Percentiles rank a stretch among this genome's conserved stretches.
Evolutionary conservation across 768 basidiomycete species (phyloP).

Genomic region (Trametes villosa): DNA sequence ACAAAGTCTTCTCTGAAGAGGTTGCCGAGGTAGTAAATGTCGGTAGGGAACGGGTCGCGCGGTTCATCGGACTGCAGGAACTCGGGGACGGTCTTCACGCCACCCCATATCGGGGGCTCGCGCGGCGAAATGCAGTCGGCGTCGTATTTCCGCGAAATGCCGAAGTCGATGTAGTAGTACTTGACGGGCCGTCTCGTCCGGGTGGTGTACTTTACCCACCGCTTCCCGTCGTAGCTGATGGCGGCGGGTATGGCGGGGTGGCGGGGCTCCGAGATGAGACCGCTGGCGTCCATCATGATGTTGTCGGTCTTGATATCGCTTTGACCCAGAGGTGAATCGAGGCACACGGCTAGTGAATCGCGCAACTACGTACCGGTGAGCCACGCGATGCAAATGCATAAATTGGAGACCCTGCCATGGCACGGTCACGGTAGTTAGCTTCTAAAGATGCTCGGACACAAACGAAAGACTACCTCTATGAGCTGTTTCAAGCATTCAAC

Average conservation of each 20-base stretch:
- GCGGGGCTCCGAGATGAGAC: constrained; percentile 22
- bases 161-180: constrained; percentile 37
- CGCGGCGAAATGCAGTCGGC: constrained; percentile 30
- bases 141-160: constrained; percentile 29
- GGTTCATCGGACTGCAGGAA: constrained; percentile 17
- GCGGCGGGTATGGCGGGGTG: constrained; percentile 16
- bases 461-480: constrained; percentile 43
- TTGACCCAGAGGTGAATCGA: neutral
- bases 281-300: constrained; percentile 27
- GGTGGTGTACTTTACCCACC: constrained; percentile 11
- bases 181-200: constrained; percentile 31
- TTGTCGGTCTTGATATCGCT: constrained; percentile 21
- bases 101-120: constrained; percentile 25
- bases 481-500: constrained; percentile 39
- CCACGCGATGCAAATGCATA: constrained; percentile 42
- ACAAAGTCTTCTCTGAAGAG: constrained; percentile 18
- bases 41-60: constrained; percentile 30
- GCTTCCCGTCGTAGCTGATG: constrained; percentile 3
- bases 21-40: constrained; percentile 27
- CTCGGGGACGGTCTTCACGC: constrained; percentile 30
- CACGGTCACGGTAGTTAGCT: no score
- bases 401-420: constrained; percentile 43
- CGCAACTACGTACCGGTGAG: constrained; percentile 38
- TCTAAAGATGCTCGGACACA: no score
- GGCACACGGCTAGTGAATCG: neutral